Base-by-base conservation (phyloP, 2,329 filamentous ascomycete species). In the Onygenales sp. region DNA sequence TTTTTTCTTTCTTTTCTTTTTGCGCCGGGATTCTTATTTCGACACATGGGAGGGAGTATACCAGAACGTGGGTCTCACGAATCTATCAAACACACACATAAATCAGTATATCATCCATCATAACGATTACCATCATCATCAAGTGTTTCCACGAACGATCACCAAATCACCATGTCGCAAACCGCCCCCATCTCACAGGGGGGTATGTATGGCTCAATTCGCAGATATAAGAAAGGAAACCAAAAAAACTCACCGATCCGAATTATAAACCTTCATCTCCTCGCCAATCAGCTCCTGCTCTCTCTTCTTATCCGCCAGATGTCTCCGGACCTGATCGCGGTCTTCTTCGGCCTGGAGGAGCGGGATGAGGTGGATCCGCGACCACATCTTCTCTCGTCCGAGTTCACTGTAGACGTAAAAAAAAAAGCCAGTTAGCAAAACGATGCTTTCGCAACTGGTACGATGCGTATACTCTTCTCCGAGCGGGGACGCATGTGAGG, bases 351-450 rank as follows among this genome's bases (percentile, higher is more conserved):
- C 93, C 71, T 97, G 92, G 59, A 98, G 83, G 59, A 95, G 76
- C 55, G 93, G 93, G 66, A 92, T 93, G 59, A 98, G 80, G 75
- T 97, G 84, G 74, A 98, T 95, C 68, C 93, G 86, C 57, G 89
- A 83, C 93, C 93, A 98, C 83, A 95, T 93, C 79, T 97, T 98
- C 69, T 98, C 93, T 64, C 93, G 89, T 59, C 85, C 88, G 61
- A 95, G 85, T 74, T 98, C 93, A 68, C 91, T 96, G 14, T 0
- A 9, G 43, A 31, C n/a, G 21, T 17, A 13, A 13, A 44, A 11
- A 27, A 6, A 31, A 27, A n/a, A 8, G 27, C 10, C 11, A 9
- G 43, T 43, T 43, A 43, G 42, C 42, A 33, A 9, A 9, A 2
- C n/a, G n/a, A n/a, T n/a, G n/a, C n/a, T n/a, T 21, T 2, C 21